Evolutionary conservation across 2,329 filamentous ascomycete species (phyloP), one percentile per base, ranked within the genome.

Genomic region (Arthrobotrys pseudoclavata): DNA sequence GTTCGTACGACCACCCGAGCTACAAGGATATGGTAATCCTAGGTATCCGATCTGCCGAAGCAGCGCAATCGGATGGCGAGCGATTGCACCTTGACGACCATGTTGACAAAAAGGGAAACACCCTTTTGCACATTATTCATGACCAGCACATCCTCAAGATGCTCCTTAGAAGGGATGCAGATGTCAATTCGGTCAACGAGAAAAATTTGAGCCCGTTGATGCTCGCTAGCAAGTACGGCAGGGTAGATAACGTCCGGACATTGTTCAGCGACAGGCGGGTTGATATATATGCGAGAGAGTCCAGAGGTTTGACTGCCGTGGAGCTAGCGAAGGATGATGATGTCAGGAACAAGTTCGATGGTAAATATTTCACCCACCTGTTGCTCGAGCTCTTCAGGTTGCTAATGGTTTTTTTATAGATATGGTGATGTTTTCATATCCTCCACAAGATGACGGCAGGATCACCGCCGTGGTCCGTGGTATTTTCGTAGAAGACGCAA

Each of bases 261-360:
- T 87, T 99, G 4, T 98, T 97, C 83, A 88, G 91, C 48, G 96
- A 99, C 82, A 89, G 93, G 24, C 87, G 96, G 80, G 93, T 97
- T 3, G 96, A 99, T 82, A 85, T 95, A 13, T 90, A 91, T 48
- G 89, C 94, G 31, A 92, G 91, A 83, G 96, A 99, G 83, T 85
- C 92, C 15, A 89, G 96, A 75, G 96, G 96, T 0, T 86, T 99
- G 81, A 97, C 95, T 6, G 96, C 96, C 6, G 94, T 98, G 5
- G 96, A 99, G 84, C 87, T 99, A 55, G 96, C 96, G 61, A 99
- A 99, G 83, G 96, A 99, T 81, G 96, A 99, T 82, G 96, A 99
- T 80, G 92, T 99, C 26, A 90, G 96, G 45, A 99, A 98, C 84
- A 91, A 93, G 81, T 97, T 99, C 79, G 96, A 99, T 82, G 81